Base-by-base conservation (phyloP, 1,139 yeast genomes). In the Yamadazyma conglobata region DNA sequence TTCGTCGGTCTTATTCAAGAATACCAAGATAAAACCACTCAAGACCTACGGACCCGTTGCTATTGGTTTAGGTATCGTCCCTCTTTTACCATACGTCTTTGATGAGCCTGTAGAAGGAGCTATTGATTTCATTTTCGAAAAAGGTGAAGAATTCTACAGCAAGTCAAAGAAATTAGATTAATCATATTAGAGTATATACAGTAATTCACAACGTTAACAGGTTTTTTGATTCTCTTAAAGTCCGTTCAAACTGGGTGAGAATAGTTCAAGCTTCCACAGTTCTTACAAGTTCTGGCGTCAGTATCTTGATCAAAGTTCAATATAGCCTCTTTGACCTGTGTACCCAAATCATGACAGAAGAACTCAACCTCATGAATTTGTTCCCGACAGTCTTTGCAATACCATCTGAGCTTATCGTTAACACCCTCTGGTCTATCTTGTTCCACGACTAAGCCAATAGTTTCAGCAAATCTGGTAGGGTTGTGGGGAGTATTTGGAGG, bases 381-480 rank as follows among this genome's bases (percentile, higher is more conserved):
- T 16, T 73, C 70, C 37, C 61, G 62, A 58, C 96, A 89, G 9
- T 65, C 64, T 11, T 71, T 58, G 48, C 96, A 89, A 55, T 88
- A 89, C 96, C 96, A 88, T 48, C 96, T 70, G 42, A 85, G 64
- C 40, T 73, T 71, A 52, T 86, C 95, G 36, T 73, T 67, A 21
- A 73, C 62, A 2, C 74, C 85, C 33, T 63, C 61, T 0, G 95
- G 95, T 43, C 96, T 70, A 50, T 87, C 95, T 56, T 88, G 96
- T 50, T 89, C 97, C n/a, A 89, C 85, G 5, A 89, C 97, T 28
- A 89, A 64, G 0, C 97, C 97, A 18, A 89, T 79, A 0, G 96
- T 87, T 47, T 88, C 65, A 7, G 80, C 83, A 54, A 76, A 89
- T 44, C 97, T 67, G 11, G 86, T 91, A 1, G 97, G 96, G 45